phyloP scores from a whole-genome alignment of 2,329 filamentous ascomycete species.

The Aspergillus ustus region DNA sequence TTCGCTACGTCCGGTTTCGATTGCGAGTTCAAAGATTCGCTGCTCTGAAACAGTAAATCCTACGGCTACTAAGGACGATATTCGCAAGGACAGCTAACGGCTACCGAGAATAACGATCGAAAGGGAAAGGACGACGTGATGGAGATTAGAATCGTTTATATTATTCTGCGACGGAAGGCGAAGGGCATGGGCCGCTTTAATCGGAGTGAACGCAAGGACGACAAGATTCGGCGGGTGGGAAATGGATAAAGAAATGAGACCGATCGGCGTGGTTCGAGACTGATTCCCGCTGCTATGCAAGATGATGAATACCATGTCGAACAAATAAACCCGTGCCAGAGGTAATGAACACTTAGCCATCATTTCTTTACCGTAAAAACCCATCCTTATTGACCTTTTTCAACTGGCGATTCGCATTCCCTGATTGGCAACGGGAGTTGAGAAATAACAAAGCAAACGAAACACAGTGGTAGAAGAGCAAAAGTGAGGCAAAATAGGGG shows the following conservation, averaged over 20 bases:
- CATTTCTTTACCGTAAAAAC: conserved; percentile 4
- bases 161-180: conserved; percentile 31
- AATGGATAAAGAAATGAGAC: conserved; percentile 24
- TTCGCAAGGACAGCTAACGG: neutral
- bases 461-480: conserved; percentile 11
- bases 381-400: conserved; percentile 17
- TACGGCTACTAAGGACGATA: conserved; percentile 17
- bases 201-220: conserved; percentile 30
- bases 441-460: conserved; percentile 15
- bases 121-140: conserved; percentile 23
- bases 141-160: conserved; percentile 27
- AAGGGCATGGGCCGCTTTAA: conserved; percentile 30
- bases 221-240: conserved; percentile 25
- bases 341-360: conserved; percentile 19
- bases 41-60: neutral
- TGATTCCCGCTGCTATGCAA: conserved; percentile 34
- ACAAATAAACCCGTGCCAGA: conserved; percentile 15
- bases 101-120: conserved; percentile 16
- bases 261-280: conserved; percentile 33
- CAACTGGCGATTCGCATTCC: conserved; percentile 15
- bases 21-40: neutral
- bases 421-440: conserved; percentile 16
- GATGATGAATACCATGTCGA: conserved; percentile 34
- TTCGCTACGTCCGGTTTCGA: neutral
- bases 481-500: conserved; percentile 6